These are phyloP conservation scores for Sutorius australiensis DNA, from an alignment of 768 basidiomycete genomes.

Conservation along the genomic window DNA sequence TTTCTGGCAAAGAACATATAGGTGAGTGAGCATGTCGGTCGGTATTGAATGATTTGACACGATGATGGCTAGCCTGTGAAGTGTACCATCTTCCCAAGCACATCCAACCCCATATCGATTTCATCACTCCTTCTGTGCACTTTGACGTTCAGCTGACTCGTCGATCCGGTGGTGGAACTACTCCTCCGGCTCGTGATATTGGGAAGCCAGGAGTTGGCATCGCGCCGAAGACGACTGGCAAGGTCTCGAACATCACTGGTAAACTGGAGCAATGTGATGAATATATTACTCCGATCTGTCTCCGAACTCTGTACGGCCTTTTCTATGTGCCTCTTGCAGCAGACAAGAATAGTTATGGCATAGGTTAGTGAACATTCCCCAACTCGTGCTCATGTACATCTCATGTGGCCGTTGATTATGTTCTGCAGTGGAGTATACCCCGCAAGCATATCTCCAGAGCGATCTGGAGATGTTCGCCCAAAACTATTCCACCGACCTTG, in stretches of 20 bases:
- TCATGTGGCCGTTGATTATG: not conserved
- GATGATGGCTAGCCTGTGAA: not conserved
- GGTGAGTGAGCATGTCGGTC: conserved; percentile 12
- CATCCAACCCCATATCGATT: not conserved
- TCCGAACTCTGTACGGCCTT: conserved; percentile 26
- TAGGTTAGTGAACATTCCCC: conserved; percentile 18
- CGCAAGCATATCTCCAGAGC: conserved; percentile 27
- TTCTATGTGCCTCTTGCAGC: conserved; percentile 25
- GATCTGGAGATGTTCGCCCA: conserved; percentile 35
- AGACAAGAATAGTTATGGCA: conserved; percentile 32
- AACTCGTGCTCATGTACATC: not conserved
- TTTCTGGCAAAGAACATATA: conserved; percentile 24
- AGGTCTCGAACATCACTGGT: conserved; percentile 7
- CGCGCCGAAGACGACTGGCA: conserved; percentile 14
- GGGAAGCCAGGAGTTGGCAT: not conserved
- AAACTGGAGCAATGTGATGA: conserved; percentile 21
- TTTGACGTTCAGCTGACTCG: not conserved
- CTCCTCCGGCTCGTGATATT: not conserved
- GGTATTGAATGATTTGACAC: not conserved
- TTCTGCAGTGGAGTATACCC: conserved; percentile 32
- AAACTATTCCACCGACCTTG: conserved; percentile 16
- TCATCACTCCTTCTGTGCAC: not conserved
- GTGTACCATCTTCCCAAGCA: not conserved
- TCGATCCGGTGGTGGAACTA: not conserved
- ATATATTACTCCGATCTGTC: conserved; percentile 30